Base-by-base conservation (phyloP, 176 grass and related monocot species). In the Dendrocalamus sinicus region DNA sequence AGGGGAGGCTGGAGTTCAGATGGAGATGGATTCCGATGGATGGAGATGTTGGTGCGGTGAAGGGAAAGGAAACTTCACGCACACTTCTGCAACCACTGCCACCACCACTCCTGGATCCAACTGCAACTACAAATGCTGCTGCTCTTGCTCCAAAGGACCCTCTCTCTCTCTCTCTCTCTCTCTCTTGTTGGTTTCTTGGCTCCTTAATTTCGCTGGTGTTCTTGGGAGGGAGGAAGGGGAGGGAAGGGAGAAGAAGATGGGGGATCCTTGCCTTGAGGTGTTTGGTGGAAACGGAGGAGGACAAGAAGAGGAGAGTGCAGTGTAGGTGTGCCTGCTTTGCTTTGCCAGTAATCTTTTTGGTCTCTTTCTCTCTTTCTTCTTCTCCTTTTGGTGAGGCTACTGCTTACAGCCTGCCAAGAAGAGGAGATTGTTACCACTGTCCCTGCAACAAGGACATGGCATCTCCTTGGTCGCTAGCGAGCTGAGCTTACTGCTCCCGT, bases 361-460 rank as follows among this genome's bases (percentile, higher is more conserved):
- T 59, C 9, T 13, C 60, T 77, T 12, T 71, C 28, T 54, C 2
- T 71, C 19, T 78, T 41, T 14, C 55, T 85, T 20, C 44, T 78
- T 72, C 76, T 78, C n/a, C 40, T 79, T 28, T 63, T 69, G 82
- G 55, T 2, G 79, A 76, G 52, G 69, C 66, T 59, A 54, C 12
- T 61, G 71, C 28, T 79, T 19, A 72, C 12, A 60, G 71, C 28
- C 74, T 23, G 72, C 66, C 20, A 26, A 26, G 26, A 26, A 26
- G 26, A 26, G 26, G 26, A 35, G 19, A 80, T 77, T 78, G 79
- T 85, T 82, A 86, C 80, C 57, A 40, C 47, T 35, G 32, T 92
- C 78, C 57, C 92, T 85, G 88, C 67, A 84, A 85, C 84, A 90
- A 86, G 78, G 92, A 97, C 92, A 72, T 88, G 85, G 76, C 92